Conservation (phyloP, 768 basidiomycete species). For the Asterophora lycoperdoides region DNA sequence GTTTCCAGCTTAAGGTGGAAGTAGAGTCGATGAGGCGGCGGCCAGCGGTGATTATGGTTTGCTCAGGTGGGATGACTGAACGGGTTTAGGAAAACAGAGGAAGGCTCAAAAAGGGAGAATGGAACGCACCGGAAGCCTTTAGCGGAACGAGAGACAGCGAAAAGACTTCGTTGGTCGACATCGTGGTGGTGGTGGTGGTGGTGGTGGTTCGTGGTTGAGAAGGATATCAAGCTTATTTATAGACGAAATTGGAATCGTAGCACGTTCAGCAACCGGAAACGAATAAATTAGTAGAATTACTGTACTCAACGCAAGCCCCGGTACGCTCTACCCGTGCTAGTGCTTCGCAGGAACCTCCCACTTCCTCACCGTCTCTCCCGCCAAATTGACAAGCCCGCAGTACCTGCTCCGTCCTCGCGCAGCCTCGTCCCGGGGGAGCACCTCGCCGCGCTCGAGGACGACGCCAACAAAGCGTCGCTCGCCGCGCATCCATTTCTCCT, state of each 20-base stretch:
- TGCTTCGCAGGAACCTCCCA: conserved; percentile 15
- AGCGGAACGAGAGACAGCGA: conserved; percentile 8
- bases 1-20: conserved; percentile 54
- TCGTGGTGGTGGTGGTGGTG: too few species aligned
- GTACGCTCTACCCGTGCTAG: neutral
- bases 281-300: too few species aligned
- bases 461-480: conserved; percentile 83
- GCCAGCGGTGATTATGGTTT: conserved; percentile 49
- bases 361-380: conserved; percentile 23
- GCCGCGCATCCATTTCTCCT: conserved; percentile 65
- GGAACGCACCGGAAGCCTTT: conserved; percentile 11
- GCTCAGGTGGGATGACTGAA: conserved; percentile 60
- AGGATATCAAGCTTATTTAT: too few species aligned
- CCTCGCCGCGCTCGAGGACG: conserved; percentile 77
- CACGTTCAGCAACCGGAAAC: too few species aligned
- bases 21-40: conserved; percentile 54
- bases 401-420: conserved; percentile 76
- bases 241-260: too few species aligned
- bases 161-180: too few species aligned
- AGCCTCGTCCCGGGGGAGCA: conserved; percentile 77
- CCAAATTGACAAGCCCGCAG: conserved; percentile 74
- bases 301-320: too few species aligned
- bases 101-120: neutral
- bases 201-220: too few species aligned
- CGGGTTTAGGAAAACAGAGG: neutral